These are phyloP conservation scores for Gracilariopsis chorda DNA, from an alignment of 23 red algal species.

Conservation along the genomic window DNA sequence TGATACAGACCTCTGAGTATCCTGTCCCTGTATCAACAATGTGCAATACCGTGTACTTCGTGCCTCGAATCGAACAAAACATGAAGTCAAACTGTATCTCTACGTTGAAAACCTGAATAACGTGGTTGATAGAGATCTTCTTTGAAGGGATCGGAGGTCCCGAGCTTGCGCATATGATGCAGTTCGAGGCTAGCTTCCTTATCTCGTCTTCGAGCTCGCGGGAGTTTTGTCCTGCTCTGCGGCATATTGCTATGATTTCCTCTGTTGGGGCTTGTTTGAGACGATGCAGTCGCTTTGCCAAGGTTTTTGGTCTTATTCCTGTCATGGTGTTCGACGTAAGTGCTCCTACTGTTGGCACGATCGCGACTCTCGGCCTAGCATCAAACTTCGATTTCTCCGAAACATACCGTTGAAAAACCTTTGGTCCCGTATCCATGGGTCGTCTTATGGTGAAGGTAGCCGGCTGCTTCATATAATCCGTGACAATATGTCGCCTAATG, in stretches of 20 bases:
- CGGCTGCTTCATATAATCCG: neutral
- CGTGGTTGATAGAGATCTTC: neutral
- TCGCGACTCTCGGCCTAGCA: neutral
- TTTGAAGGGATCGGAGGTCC: neutral
- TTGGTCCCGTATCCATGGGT: neutral
- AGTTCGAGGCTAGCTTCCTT: neutral
- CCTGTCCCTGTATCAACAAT: neutral
- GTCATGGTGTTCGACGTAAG: too few species aligned
- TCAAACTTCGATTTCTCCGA: neutral
- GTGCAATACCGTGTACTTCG: neutral
- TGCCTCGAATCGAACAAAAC: neutral
- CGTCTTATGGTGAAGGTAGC: neutral
- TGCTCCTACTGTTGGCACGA: neutral
- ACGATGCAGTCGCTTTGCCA: constrained; percentile 17
- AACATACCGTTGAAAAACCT: neutral
- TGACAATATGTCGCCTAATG: neutral
- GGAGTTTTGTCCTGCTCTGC: neutral
- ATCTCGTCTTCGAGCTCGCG: neutral
- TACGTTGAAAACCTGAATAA: neutral
- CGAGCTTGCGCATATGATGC: neutral
- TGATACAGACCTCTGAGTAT: neutral
- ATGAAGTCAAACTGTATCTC: neutral
- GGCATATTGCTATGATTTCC: neutral
- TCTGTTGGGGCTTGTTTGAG: neutral
- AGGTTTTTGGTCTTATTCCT: neutral